Evolutionary conservation across 345 rosid species (phyloP).

Genomic region (Melastoma malabathricum): DNA sequence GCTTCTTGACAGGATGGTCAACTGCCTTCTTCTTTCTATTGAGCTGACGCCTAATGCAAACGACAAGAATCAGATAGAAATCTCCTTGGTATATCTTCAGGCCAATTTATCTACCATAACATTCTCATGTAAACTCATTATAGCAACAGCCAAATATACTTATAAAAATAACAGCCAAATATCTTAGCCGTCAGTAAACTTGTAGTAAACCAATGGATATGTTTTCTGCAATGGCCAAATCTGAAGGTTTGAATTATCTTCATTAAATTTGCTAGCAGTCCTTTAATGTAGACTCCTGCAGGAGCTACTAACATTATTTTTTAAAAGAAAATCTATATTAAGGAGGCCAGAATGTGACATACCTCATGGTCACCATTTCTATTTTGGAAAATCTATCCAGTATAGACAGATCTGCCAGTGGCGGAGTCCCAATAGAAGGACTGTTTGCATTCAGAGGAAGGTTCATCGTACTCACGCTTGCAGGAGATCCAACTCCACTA

Average conservation of each 20-base stretch:
- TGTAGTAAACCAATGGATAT: no score
- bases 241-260: no score
- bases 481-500: constrained; percentile 86
- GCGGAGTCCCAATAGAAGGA: constrained; percentile 68
- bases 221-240: no score
- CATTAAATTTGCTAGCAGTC: no score
- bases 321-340: neutral
- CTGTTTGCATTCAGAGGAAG: constrained; percentile 58
- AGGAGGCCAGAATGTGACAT: constrained; percentile 7
- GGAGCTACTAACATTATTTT: neutral
- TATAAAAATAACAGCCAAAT: no score
- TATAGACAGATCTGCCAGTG: constrained; percentile 49
- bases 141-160: no score
- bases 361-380: constrained; percentile 61
- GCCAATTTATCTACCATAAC: no score
- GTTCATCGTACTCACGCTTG: constrained; percentile 66
- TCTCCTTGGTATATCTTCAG: no score
- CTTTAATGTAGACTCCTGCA: no score
- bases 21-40: constrained; percentile 51
- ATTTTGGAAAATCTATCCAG: constrained; percentile 80
- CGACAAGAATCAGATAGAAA: constrained; percentile 2
- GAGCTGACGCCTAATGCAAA: constrained; percentile 54
- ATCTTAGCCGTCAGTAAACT: no score
- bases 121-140: no score
- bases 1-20: constrained; percentile 25